Evolutionary conservation across 306 rosid genomes (phyloP).

Genomic region (Trifolium pratense): DNA sequence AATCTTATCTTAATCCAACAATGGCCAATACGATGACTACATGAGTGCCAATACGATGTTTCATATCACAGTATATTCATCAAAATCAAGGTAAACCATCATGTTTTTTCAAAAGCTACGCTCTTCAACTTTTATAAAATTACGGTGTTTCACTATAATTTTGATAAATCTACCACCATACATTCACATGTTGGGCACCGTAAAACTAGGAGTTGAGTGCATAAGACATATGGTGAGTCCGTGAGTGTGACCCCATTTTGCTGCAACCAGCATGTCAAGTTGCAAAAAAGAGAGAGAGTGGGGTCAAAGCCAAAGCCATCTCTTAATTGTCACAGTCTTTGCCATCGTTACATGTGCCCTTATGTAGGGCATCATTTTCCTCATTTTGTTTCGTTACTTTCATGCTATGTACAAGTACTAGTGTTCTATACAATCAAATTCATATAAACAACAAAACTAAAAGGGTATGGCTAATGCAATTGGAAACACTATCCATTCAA

Average conservation of each 20-base stretch:
- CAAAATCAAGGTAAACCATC: too few species aligned
- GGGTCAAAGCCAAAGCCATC: constrained; percentile 48
- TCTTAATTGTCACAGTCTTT: constrained; percentile 41
- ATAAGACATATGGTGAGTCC: constrained; percentile 1
- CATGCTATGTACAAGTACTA: constrained; percentile 44
- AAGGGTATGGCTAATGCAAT: not conserved
- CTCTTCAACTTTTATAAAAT: too few species aligned
- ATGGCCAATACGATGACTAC: too few species aligned
- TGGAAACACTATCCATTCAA: constrained; percentile 12
- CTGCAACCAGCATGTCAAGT: constrained; percentile 38
- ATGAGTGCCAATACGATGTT: too few species aligned
- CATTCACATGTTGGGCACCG: too few species aligned
- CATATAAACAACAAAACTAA: constrained; percentile 32
- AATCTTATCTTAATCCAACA: too few species aligned
- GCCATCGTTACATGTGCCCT: constrained; percentile 60
- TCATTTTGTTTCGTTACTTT: constrained; percentile 64
- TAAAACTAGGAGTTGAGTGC: not conserved
- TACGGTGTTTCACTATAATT: too few species aligned
- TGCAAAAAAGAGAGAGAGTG: constrained; percentile 36
- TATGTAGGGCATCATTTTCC: constrained; percentile 47
- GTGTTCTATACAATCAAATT: constrained; percentile 4
- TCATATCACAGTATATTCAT: too few species aligned
- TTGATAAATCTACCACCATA: too few species aligned
- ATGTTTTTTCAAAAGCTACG: too few species aligned
- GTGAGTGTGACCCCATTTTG: constrained; percentile 51